Evolutionary conservation across 176 grass and related monocot genomes (phyloP).

Genomic region (Carex parvula): DNA sequence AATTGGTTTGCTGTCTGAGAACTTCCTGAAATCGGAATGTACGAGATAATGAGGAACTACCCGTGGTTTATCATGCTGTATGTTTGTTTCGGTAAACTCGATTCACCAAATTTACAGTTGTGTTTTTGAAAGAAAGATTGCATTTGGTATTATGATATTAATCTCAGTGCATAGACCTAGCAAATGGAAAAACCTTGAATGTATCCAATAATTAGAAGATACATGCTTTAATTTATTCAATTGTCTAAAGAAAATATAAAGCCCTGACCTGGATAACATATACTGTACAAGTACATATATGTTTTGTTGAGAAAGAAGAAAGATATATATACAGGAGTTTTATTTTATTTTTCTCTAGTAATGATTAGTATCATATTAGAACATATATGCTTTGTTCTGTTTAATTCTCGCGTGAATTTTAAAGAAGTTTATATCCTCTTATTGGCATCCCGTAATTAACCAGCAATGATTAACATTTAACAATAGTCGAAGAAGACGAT

Average conservation of each 20-base stretch:
- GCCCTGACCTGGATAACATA: neutral
- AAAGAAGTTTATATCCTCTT: neutral
- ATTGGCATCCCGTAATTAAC: neutral
- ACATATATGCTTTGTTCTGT: neutral
- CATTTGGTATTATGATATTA: neutral
- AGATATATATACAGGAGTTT: too few relatives aligned
- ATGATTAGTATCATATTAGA: too few relatives aligned
- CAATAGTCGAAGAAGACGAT: neutral
- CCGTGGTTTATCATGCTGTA: neutral
- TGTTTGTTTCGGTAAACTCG: neutral
- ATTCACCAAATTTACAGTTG: neutral
- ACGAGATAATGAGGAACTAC: too few relatives aligned
- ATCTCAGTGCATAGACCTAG: neutral
- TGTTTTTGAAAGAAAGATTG: neutral
- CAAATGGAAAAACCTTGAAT: neutral
- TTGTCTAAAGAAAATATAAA: neutral
- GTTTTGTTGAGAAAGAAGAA: neutral
- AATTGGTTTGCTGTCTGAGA: neutral
- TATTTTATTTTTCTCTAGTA: too few relatives aligned
- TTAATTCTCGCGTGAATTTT: neutral
- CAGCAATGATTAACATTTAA: neutral
- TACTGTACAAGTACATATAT: too few relatives aligned
- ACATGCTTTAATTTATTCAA: neutral
- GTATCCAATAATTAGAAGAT: neutral
- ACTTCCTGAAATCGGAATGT: neutral